Evolutionary conservation across 352 stramenopile species (phyloP), one percentile per base, ranked within the genome.

Genomic region (Globisporangium orthogonon): DNA sequence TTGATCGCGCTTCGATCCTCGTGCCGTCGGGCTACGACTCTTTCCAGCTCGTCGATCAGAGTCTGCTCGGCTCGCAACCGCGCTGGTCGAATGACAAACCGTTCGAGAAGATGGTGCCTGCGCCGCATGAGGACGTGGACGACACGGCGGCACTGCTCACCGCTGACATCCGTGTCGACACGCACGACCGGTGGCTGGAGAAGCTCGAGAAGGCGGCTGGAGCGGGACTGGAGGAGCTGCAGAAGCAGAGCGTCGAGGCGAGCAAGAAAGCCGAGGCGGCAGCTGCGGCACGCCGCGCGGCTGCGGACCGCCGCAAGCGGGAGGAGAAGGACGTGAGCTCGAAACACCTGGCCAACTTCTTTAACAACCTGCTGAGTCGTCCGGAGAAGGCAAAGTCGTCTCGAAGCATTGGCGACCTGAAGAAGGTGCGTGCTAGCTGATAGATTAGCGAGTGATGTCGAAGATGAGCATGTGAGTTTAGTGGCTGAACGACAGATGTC

Each of bases 291-390:
- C 78, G 82, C 14, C 84, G 84, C n/a, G 69, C 71, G 3, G 79
- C 81, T 2, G 74, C 76, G 13, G 84, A 94, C 66, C 78, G 79
- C 13, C 71, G 82, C 46, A 94, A 91, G 60, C 73, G 78, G 18
- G 79, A 92, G 54, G 79, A 91, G 50, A 89, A 87, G 67, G 82
- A 92, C 50, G 82, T 94, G 51, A 92, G 74, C 67, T 90, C 84
- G 33, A 94, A 88, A 18, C 84, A 94, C 57, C 54, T 94, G 60
- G 76, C 85, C 33, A 94, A 91, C 59, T 94, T 94, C 62, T 94
- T 94, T 61, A 94, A 94, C 66, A 92, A 94, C 52, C 52, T 94
- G 52, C 67, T 94, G 7, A 94, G 84, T 63, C 79, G 82, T 29
- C 84, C 84, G 5, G 84, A 94, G 49, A 94, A 94, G 58, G 76